Base-by-base conservation (phyloP, 2,329 filamentous ascomycete species). In the Gaeumannomyces tritici region DNA sequence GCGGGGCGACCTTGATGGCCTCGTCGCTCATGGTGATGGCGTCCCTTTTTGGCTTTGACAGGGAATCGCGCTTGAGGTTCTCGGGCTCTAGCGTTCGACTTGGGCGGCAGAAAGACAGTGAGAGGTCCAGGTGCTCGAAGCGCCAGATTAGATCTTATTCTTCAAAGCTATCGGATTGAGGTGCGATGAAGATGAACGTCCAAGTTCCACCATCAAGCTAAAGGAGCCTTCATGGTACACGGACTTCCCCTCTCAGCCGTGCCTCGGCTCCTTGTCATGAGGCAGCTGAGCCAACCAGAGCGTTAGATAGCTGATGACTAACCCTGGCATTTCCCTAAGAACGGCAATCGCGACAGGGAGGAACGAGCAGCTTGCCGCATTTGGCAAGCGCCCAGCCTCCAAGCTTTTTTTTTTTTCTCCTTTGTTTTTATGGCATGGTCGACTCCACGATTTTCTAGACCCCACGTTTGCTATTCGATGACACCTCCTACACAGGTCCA, bases 1-100 rank as follows among this genome's bases (percentile, higher is more conserved):
- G 65, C 18, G 71, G 70, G 2, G 68, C 70, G 3, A 57, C 42
- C 24, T 60, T 56, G 57, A 67, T 64, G 18, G 11, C 27, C 26
- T 58, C 24, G n/a, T 35, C 54, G 11, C 24, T 29, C 33, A 61
- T 61, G 29, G 27, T 31, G 42, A 7, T 42, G 35, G 7, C 9
- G 33, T 11, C 12, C 4, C 15, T 8, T n/a, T n/a, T 3, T 51
- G 8, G 21, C n/a, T 51, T 51, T n/a, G 18, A 24, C 42, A 13
- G 7, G 35, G 35, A 42, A 18, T 2, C 13, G 15, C 15, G 35
- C 15, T 42, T 15, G 35, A 5, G 15, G 35, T 42, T 18, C 35
- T 15, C 35, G 1, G 35, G 4, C 8, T 11, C 15, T 18, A 15
- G 35, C 15, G 35, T 5, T 42, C 35, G 7, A 42, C 18, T 18